phyloP scores from a whole-genome alignment of 1,284 basidiomycete species.

The Malassezia nana region DNA sequence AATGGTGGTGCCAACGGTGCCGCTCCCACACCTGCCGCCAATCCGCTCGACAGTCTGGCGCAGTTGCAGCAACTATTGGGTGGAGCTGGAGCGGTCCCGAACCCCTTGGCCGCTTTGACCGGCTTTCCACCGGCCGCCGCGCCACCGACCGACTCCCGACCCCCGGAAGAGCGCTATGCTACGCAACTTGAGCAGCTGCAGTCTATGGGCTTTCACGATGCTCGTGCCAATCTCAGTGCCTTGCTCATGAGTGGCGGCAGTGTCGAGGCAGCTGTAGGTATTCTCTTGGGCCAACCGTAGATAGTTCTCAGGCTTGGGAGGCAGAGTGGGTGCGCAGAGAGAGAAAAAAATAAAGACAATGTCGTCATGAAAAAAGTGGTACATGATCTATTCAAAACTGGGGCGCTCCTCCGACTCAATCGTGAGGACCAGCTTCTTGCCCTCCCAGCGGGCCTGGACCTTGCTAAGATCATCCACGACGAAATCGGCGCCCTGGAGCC shows the following conservation, averaged over 20 bases:
- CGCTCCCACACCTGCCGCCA: background rate
- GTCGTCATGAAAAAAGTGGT: background rate
- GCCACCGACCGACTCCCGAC: slow-evolving; percentile 21
- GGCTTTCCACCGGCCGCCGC: background rate
- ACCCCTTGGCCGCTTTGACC: slow-evolving; percentile 6
- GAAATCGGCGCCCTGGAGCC: slow-evolving; percentile 33
- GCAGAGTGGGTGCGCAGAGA: too few relatives aligned
- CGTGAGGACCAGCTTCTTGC: slow-evolving; percentile 24
- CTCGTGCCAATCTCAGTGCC: slow-evolving; percentile 36
- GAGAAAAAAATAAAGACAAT: background rate
- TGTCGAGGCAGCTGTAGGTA: slow-evolving; percentile 36
- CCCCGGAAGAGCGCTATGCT: slow-evolving; percentile 42
- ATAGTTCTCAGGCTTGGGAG: too few relatives aligned
- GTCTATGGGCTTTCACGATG: slow-evolving; percentile 42
- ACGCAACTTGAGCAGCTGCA: slow-evolving; percentile 44
- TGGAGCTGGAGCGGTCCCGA: slow-evolving; percentile 10
- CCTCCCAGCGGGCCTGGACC: slow-evolving; percentile 39
- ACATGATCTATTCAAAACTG: slow-evolving; percentile 2
- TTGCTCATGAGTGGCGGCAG: slow-evolving; percentile 38
- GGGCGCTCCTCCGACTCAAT: slow-evolving; percentile 29
- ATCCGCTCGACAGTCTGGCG: slow-evolving; percentile 1
- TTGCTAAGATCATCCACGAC: slow-evolving; percentile 39
- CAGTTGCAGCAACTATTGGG: slow-evolving; percentile 16
- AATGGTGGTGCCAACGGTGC: slow-evolving; percentile 6
- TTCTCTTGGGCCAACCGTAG: slow-evolving; percentile 23